Percentiles rank a stretch among this genome's conserved stretches.
Conservation (phyloP, 164 flowering plant species). For the Taxillus chinensis region DNA sequence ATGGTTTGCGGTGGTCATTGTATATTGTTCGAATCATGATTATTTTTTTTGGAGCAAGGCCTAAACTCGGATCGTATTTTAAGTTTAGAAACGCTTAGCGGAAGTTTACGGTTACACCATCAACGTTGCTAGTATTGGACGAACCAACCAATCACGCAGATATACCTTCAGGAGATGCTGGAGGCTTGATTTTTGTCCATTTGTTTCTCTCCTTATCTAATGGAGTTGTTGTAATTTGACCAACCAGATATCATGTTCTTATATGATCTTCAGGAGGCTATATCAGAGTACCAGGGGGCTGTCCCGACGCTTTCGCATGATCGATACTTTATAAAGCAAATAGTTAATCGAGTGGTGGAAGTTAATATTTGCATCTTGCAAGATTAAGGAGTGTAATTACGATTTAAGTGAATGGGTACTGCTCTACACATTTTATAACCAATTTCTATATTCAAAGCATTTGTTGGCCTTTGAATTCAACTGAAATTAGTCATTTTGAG, state of each 20-base stretch:
- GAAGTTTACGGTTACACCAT: conserved; percentile 96
- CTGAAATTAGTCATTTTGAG: too few species aligned
- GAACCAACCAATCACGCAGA: conserved; percentile 99
- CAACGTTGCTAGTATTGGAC: conserved; percentile 87
- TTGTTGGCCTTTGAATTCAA: too few species aligned
- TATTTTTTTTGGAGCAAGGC: neutral
- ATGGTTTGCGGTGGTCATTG: too few species aligned
- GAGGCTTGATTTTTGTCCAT: conserved; percentile 44
- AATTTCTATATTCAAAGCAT: too few species aligned
- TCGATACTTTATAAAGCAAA: conserved; percentile 84
- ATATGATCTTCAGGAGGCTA: conserved; percentile 66
- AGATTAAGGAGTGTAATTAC: conserved; percentile 92
- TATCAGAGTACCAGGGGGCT: conserved; percentile 76
- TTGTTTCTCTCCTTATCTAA: neutral
- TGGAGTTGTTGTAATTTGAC: neutral
- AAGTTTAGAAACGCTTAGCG: conserved; percentile 78
- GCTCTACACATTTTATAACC: too few species aligned
- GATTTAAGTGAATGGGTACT: conserved; percentile 44
- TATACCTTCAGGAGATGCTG: conserved; percentile 98
- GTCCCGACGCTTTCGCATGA: conserved; percentile 95
- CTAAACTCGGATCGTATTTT: neutral
- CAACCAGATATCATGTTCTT: neutral
- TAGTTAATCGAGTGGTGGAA: conserved; percentile 92
- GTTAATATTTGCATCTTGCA: conserved; percentile 62
- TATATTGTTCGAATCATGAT: neutral